Evolutionary conservation across 2,329 filamentous ascomycete species (phyloP), one percentile per base, ranked within the genome.

Genomic region (Pyricularia sp.): DNA sequence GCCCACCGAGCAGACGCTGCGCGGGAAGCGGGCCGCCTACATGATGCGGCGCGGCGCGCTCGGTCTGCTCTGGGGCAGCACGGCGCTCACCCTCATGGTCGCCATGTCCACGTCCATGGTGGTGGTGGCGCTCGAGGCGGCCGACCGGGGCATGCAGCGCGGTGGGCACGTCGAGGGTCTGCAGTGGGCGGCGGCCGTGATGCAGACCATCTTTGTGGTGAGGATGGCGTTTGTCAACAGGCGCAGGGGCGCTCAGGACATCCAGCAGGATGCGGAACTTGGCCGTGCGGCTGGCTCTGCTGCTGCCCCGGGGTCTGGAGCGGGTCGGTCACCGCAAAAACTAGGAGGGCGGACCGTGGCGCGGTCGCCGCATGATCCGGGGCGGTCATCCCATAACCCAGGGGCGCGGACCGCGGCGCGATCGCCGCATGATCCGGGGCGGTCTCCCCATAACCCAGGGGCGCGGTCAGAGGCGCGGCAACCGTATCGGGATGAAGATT

Each of bases 81-180:
- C 33, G 1, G 58, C 67, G n/a, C 58, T 63, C 26, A 31, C 59
- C 2, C 12, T 68, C 10, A 68, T 64, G 59, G 55, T 42, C 20
- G 30, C 67, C 4, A 33, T 68, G 30, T 59, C 67, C 2, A 68
- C 59, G 17, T 42, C 67, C 31, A 59, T 64, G 23, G 63, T 61
- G 58, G 58, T 31, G 20, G 33, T 59, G n/a, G 67, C 67, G 67
- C 67, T 68, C 25, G 58, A 64, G 59, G 63, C 42, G 31, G 67
- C 67, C 31, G 67, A 31, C 23, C n/a, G 23, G 36, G 65, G 20
- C 36, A 50, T 58, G 42, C 50, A 30, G 33, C 65, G 65, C 12
- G 67, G 67, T 23, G n/a, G 36, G 5, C 36, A 59, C 11, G 59
- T 68, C 59, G 67, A 68, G 59, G 67, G 58, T n/a, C 67, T 68